phyloP scores from a whole-genome alignment of 2,329 filamentous ascomycete genomes.

The Laburnicola sp. region DNA sequence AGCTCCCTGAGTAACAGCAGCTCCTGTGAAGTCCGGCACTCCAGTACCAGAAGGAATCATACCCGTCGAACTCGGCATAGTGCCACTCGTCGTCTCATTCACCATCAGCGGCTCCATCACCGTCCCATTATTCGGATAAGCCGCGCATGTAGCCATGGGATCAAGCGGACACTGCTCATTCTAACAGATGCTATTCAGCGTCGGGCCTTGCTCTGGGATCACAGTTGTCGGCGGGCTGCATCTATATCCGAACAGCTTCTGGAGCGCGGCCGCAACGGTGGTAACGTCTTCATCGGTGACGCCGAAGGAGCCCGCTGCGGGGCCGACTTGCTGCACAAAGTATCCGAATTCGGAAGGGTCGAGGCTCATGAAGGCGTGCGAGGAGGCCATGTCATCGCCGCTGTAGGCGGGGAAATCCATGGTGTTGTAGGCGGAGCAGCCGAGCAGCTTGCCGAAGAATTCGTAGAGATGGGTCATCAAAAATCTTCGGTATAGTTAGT shows the following conservation, averaged over 20 bases:
- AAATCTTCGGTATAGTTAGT: constrained; percentile 44
- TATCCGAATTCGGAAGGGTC: constrained; percentile 57
- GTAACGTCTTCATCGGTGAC: constrained; percentile 58
- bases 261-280: constrained; percentile 51
- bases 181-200: constrained; percentile 62
- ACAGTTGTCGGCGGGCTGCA: constrained; percentile 55
- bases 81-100: background rate
- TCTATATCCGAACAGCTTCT: constrained; percentile 55
- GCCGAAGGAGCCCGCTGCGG: constrained; percentile 62
- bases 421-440: constrained; percentile 24
- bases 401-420: constrained; percentile 55
- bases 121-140: constrained; percentile 41
- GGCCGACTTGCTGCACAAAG: constrained; percentile 62
- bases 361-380: constrained; percentile 65
- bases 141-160: constrained; percentile 51
- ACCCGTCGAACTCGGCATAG: background rate
- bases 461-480: constrained; percentile 65
- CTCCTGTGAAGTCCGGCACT: background rate
- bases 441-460: constrained; percentile 63
- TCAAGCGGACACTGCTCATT: constrained; percentile 55
- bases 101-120: constrained; percentile 11
- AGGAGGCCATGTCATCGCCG: constrained; percentile 55
- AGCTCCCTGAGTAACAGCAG: background rate
- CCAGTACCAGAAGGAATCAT: background rate
- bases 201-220: constrained; percentile 50